A percentile compares a stretch with the other conserved stretches of the same genome.
These are phyloP conservation scores for Aspergillus flavus DNA, from an alignment of 2,329 filamentous ascomycete genomes.

Conservation along the genomic window DNA sequence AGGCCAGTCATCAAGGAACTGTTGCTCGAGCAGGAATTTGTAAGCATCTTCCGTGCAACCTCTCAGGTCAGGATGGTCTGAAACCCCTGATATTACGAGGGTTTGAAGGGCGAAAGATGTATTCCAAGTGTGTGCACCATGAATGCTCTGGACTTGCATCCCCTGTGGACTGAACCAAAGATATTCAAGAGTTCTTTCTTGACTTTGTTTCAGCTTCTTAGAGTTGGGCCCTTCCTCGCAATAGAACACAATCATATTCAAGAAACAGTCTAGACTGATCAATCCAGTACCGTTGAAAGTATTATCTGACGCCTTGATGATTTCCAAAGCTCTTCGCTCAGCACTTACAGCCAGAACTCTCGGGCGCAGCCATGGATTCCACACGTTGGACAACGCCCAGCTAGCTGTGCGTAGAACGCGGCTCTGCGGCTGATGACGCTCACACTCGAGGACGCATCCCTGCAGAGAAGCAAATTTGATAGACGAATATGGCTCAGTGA, in stretches of 20 bases:
- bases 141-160: slow-evolving; percentile 1
- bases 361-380: slow-evolving; percentile 4
- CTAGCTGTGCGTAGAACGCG: neutral
- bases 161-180: neutral
- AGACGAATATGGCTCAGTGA: neutral
- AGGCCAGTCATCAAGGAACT: neutral
- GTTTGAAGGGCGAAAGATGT: neutral
- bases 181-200: neutral
- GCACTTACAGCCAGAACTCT: neutral
- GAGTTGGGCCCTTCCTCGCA: neutral
- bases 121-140: neutral
- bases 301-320: neutral
- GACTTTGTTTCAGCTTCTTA: neutral
- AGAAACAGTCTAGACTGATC: neutral
- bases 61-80: neutral
- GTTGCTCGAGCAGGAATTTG: neutral
- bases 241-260: slow-evolving; percentile 2
- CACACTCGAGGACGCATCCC: neutral
- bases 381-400: neutral
- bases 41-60: neutral
- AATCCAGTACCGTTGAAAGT: neutral
- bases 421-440: neutral
- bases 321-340: neutral
- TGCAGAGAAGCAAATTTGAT: neutral
- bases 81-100: neutral